Evolutionary conservation across 495 filamentous ascomycete genomes (phyloP).

Genomic region (Penicillium bialowiezense): DNA sequence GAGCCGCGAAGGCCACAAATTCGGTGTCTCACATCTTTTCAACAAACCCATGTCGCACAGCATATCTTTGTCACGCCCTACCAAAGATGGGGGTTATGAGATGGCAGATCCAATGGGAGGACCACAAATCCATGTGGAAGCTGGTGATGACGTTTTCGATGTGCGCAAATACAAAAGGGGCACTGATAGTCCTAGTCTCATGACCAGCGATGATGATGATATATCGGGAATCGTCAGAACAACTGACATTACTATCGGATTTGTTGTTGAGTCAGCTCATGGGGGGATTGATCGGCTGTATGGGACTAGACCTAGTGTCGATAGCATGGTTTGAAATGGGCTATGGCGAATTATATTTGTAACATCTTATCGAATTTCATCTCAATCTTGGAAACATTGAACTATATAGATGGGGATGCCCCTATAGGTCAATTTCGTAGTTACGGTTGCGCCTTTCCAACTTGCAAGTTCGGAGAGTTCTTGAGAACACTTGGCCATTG

Average conservation of each 20-base stretch:
- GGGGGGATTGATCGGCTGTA: slow-evolving; percentile 4
- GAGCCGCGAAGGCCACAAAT: slow-evolving; percentile 1
- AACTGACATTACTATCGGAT: slow-evolving; percentile 23
- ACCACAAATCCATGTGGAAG: slow-evolving; percentile 6
- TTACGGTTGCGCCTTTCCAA: no score
- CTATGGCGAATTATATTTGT: no score
- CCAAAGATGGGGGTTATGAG: slow-evolving; percentile 17
- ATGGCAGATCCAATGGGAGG: slow-evolving; percentile 17
- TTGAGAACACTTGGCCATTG: no score
- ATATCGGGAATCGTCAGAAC: slow-evolving; percentile 22
- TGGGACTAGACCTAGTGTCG: slow-evolving; percentile 17
- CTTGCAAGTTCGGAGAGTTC: no score
- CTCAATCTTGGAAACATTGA: no score
- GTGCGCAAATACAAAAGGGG: slow-evolving; percentile 24
- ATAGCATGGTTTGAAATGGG: slow-evolving; percentile 25
- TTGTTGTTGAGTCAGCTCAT: slow-evolving; percentile 5
- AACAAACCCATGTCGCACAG: not conserved
- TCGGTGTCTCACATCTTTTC: slow-evolving; percentile 9
- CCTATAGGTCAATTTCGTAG: no score
- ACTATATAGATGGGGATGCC: no score
- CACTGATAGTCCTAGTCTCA: slow-evolving; percentile 19
- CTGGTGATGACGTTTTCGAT: slow-evolving; percentile 12
- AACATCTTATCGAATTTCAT: no score
- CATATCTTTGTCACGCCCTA: not conserved
- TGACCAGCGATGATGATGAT: slow-evolving; percentile 10